Conservation (phyloP, 805 yeast species). For the Candida silvicultrix region DNA sequence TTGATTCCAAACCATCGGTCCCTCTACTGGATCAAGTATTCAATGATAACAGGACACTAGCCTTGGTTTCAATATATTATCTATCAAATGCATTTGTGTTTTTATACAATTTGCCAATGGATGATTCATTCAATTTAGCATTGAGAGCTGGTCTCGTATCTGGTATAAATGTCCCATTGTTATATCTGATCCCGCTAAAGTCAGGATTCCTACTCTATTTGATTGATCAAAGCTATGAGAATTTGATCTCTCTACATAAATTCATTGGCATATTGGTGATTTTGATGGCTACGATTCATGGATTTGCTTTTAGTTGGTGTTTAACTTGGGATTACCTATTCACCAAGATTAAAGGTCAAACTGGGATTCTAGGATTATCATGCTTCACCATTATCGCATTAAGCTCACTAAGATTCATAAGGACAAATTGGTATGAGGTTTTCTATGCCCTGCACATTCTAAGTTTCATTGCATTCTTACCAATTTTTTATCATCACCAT, state of each 20-base stretch:
- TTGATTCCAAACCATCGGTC: background rate
- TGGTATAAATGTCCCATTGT: slow-evolving; percentile 19
- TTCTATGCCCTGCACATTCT: slow-evolving; percentile 17
- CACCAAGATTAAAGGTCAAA: slow-evolving; percentile 3
- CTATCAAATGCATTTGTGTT: slow-evolving; percentile 9
- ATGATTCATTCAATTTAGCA: slow-evolving; percentile 20
- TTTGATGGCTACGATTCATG: slow-evolving; percentile 13
- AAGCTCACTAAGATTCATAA: slow-evolving; percentile 10
- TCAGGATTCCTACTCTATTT: slow-evolving; percentile 17
- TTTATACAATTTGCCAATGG: slow-evolving; percentile 13
- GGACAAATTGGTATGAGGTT: slow-evolving; percentile 13
- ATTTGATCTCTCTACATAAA: slow-evolving; percentile 19
- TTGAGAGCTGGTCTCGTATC: slow-evolving; percentile 20
- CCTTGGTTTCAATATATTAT: slow-evolving; percentile 8
- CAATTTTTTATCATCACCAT: slow-evolving; percentile 20
- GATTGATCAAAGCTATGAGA: slow-evolving; percentile 16
- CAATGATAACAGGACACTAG: slow-evolving; percentile 9
- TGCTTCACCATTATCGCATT: slow-evolving; percentile 8
- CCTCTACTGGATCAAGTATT: slow-evolving; percentile 10
- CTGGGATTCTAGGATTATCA: slow-evolving; percentile 11
- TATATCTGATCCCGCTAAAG: slow-evolving; percentile 22
- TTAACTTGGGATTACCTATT: slow-evolving; percentile 17
- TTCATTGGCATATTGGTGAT: slow-evolving; percentile 17
- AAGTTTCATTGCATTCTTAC: slow-evolving; percentile 15
- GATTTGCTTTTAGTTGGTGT: slow-evolving; percentile 9